Evolutionary conservation across 1,284 basidiomycete genomes (phyloP), one percentile per base, ranked within the genome.

Genomic region (Xerocomus nothofagi): DNA sequence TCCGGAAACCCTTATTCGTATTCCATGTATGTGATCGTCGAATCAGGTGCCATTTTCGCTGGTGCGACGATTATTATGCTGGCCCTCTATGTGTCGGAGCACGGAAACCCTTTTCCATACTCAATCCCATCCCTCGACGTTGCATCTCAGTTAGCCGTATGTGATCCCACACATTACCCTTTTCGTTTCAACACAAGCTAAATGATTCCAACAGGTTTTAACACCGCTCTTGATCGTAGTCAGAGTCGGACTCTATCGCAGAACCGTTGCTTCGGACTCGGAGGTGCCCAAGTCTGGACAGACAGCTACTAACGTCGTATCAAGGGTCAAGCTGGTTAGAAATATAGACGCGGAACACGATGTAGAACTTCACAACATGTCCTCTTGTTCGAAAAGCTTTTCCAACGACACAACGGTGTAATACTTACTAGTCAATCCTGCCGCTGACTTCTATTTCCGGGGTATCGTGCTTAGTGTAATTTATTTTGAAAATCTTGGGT

Each of bases 141-240:
- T 11, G 48, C 47, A 14, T 56, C 54, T 20, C 55, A 58, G 20
- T 31, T 56, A 10, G 57, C 57, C 10, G 55, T 56, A 46, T 3
- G 55, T 56, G 6, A 21, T 3, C 4, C 44, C 26, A 7, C 14
- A 24, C 26, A 3, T 4, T 21, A 12, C 12, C 9, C 30, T 39
- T 23, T n/a, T n/a, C 14, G 12, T 24, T 44, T 18, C 3, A 20
- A n/a, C 20, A 7, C 20, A n/a, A 56, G 7, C 26, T n/a, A 10
- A 27, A 9, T n/a, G 9, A 4, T 42, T n/a, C 10, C 10, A n/a
- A 17, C 32, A 56, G 55, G 53, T 53, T 27, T 24, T 56, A 1
- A 56, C 55, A 17, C 57, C 55, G 4, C 51, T 56, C 26, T 39
- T 59, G 54, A 56, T 56, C 14, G 57, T 56, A 7, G 55, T 56